phyloP scores from a whole-genome alignment of 129 eudicot species.

The Tagetes patula region DNA sequence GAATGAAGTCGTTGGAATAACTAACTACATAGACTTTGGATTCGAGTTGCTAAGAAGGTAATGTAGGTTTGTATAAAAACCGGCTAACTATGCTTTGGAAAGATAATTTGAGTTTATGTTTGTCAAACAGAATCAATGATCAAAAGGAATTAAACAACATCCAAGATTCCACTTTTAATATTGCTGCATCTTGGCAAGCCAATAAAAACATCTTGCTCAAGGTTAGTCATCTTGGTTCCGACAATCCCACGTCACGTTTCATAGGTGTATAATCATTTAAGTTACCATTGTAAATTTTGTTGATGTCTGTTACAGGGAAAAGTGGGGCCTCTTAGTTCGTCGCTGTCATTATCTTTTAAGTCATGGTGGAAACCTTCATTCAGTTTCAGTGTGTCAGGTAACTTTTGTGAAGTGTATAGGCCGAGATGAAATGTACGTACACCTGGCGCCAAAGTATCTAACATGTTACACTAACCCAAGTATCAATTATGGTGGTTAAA shows the following conservation, averaged over 20 bases:
- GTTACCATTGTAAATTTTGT: neutral
- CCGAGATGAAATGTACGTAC: neutral
- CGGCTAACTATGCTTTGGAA: neutral
- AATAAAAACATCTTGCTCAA: constrained; percentile 79
- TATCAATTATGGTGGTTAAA: too few species aligned
- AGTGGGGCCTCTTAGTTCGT: constrained; percentile 78
- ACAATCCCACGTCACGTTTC: neutral
- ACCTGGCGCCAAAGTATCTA: neutral
- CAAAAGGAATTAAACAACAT: constrained; percentile 42
- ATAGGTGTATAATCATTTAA: neutral
- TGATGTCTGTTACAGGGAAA: constrained; percentile 59
- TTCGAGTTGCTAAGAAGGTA: constrained; percentile 85
- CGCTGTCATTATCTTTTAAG: constrained; percentile 77
- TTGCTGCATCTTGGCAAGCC: constrained; percentile 99
- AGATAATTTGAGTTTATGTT: constrained; percentile 12
- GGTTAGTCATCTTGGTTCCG: constrained; percentile 37
- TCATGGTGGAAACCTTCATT: constrained; percentile 99
- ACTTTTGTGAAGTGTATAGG: neutral
- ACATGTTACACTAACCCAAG: neutral
- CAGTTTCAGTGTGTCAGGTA: constrained; percentile 79
- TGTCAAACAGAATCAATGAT: constrained; percentile 49
- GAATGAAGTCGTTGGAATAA: constrained; percentile 72
- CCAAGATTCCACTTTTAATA: constrained; percentile 77
- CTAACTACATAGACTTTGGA: constrained; percentile 89
- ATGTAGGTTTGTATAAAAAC: constrained; percentile 3